Evolutionary conservation across 352 stramenopile genomes (phyloP).

Genomic region (Globisporangium spiculum): DNA sequence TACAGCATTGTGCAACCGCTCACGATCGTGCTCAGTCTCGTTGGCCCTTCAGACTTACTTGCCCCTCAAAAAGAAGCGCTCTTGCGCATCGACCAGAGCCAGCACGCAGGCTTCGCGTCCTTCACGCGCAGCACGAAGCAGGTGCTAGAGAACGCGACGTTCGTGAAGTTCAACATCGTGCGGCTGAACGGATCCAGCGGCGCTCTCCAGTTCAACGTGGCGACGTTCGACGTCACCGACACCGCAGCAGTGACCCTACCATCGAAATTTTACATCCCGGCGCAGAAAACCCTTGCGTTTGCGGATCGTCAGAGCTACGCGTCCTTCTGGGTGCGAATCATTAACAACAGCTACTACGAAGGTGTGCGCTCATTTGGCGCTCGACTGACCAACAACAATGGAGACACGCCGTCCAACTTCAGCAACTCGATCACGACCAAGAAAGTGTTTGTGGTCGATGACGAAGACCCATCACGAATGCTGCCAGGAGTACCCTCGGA

Average conservation of each 20-base stretch:
- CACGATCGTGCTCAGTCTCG: slow-evolving; percentile 20
- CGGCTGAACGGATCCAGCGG: slow-evolving; percentile 51
- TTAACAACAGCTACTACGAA: slow-evolving; percentile 45
- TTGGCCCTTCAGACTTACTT: slow-evolving; percentile 16
- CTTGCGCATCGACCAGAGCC: slow-evolving; percentile 27
- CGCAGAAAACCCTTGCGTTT: slow-evolving; percentile 27
- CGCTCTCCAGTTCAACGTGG: slow-evolving; percentile 29
- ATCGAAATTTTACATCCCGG: slow-evolving; percentile 34
- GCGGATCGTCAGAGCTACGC: slow-evolving; percentile 31
- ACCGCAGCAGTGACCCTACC: not conserved
- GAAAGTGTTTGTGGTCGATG: slow-evolving; percentile 38
- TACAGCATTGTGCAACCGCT: slow-evolving; percentile 21
- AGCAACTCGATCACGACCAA: slow-evolving; percentile 25
- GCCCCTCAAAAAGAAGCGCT: slow-evolving; percentile 23
- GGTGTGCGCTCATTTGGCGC: slow-evolving; percentile 38
- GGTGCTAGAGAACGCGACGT: slow-evolving; percentile 35
- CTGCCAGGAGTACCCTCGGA: slow-evolving; percentile 21
- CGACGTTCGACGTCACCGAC: slow-evolving; percentile 47
- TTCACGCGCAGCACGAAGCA: slow-evolving; percentile 28
- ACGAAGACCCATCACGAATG: slow-evolving; percentile 35
- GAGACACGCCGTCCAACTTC: not conserved
- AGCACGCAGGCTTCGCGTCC: slow-evolving; percentile 27
- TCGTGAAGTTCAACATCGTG: slow-evolving; percentile 39
- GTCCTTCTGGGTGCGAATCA: slow-evolving; percentile 38
- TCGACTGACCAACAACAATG: slow-evolving; percentile 25